Conservation (phyloP, 106 monocot species). For the Platanthera guangdongensis region DNA sequence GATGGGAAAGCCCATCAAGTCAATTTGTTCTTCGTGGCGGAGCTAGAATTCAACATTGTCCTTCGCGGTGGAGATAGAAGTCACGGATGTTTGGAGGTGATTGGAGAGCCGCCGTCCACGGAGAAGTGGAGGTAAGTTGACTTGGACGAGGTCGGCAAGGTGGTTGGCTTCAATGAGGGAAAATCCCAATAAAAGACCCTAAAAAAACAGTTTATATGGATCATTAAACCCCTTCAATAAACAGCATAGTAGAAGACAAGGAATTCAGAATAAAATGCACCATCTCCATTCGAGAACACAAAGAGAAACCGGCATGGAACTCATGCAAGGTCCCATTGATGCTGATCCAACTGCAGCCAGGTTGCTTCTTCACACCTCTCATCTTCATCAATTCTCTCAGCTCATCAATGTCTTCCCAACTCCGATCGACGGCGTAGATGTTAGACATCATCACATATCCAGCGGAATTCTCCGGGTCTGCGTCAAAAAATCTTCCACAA, state of each 20-base stretch:
- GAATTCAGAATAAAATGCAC: conserved; percentile 14
- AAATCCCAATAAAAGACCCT: no score
- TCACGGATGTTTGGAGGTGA: no score
- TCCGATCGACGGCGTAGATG: conserved; percentile 22
- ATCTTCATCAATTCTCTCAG: conserved; percentile 29
- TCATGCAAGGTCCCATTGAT: conserved; percentile 21
- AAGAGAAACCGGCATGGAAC: conserved; percentile 24
- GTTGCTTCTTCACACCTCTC: conserved; percentile 39
- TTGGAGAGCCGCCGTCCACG: no score
- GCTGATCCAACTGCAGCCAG: conserved; percentile 43
- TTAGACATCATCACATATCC: conserved; percentile 47
- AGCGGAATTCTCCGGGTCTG: conserved; percentile 20
- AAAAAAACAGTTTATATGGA: no score
- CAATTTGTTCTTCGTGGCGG: no score
- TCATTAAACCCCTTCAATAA: no score
- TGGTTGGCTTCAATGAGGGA: no score
- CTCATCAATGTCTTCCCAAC: conserved; percentile 28
- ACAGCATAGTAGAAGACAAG: not conserved
- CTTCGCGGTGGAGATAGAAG: no score
- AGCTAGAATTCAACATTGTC: no score
- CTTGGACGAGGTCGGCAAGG: no score
- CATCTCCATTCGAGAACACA: conserved; percentile 7
- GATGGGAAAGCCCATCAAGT: no score
- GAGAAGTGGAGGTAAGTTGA: no score
- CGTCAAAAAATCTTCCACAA: conserved; percentile 10